Conservation (phyloP, 2,329 filamentous ascomycete genomes). For the Cladosporium sphaerospermum region DNA sequence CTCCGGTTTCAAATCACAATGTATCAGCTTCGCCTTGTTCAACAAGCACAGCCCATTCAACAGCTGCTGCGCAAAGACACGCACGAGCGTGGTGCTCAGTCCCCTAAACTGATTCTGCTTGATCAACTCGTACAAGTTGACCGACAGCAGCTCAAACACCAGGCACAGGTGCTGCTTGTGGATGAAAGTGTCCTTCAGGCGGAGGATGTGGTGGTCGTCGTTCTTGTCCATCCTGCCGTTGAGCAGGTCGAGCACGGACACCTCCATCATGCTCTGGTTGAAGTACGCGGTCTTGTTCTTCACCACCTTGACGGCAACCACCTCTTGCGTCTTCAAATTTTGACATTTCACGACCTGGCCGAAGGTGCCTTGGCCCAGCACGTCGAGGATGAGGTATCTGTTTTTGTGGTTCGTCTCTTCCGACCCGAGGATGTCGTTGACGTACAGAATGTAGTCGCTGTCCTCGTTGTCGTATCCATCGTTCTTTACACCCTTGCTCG, state of each 20-base stretch:
- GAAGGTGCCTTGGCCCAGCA: slow-evolving; percentile 94
- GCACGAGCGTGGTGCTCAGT: slow-evolving; percentile 89
- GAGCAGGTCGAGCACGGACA: slow-evolving; percentile 90
- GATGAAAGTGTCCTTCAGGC: slow-evolving; percentile 96
- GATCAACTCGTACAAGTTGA: slow-evolving; percentile 97
- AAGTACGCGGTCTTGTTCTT: slow-evolving; percentile 99
- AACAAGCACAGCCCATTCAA: slow-evolving; percentile 85
- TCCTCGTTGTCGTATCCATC: slow-evolving; percentile 99
- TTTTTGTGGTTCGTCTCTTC: slow-evolving; percentile 99
- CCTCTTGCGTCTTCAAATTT: slow-evolving; percentile 95
- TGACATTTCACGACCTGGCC: slow-evolving; percentile 99
- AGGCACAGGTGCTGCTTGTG: slow-evolving; percentile 94
- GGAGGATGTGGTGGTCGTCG: slow-evolving; percentile 90
- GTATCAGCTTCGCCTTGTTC: slow-evolving; percentile 94
- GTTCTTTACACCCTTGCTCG: slow-evolving; percentile 97
- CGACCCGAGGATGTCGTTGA: slow-evolving; percentile 96
- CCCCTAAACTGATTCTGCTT: slow-evolving; percentile 99
- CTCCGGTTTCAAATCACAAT: slow-evolving; percentile 96
- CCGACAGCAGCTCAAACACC: slow-evolving; percentile 91
- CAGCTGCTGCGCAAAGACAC: slow-evolving; percentile 94
- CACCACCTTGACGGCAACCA: slow-evolving; percentile 97
- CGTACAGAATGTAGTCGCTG: slow-evolving; percentile 97
- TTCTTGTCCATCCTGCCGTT: slow-evolving; percentile 99
- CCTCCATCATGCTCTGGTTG: slow-evolving; percentile 99
- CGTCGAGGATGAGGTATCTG: slow-evolving; percentile 92